Percentiles rank a stretch among this genome's conserved stretches.
Conservation (phyloP, 352 stramenopile species). For the Plasmopara muralis region DNA sequence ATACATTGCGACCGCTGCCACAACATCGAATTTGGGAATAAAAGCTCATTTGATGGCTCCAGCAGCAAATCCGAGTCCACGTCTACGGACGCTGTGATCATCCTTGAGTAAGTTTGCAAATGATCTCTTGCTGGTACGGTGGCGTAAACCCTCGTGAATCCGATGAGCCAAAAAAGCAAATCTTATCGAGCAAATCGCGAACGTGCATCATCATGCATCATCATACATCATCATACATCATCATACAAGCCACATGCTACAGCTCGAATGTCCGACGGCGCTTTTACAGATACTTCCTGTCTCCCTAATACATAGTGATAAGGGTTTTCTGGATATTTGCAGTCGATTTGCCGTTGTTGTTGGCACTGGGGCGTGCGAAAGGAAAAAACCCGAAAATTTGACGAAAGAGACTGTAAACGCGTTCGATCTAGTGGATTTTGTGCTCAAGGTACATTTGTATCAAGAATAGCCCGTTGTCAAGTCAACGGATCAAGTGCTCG, state of each 20-base stretch:
- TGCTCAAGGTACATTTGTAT: constrained; percentile 50
- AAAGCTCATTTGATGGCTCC: constrained; percentile 52
- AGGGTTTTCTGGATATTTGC: constrained; percentile 33
- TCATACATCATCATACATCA: too few relatives aligned
- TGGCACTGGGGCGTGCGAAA: constrained; percentile 31
- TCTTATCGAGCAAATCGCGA: too few relatives aligned
- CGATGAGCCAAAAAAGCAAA: too few relatives aligned
- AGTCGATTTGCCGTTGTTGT: constrained; percentile 44
- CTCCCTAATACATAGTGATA: constrained; percentile 43
- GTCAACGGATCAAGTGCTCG: constrained; percentile 56
- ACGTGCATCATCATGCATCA: too few relatives aligned
- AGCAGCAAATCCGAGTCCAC: constrained; percentile 70
- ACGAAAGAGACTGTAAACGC: constrained; percentile 7
- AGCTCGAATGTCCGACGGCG: constrained; percentile 39
- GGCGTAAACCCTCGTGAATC: too few relatives aligned
- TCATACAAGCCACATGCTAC: constrained; percentile 49
- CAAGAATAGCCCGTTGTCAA: constrained; percentile 50
- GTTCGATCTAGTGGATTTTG: constrained; percentile 38
- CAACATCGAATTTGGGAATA: constrained; percentile 26
- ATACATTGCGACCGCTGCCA: constrained; percentile 15
- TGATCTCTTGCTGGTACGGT: not conserved
- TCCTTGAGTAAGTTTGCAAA: constrained; percentile 7
- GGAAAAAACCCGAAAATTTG: constrained; percentile 1
- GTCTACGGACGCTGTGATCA: constrained; percentile 68
- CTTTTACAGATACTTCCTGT: constrained; percentile 52